Evolutionary conservation across 192 early-diverging fungal genomes (phyloP), one percentile per base, ranked within the genome.

Genomic region (Entophlyctis luteolus): DNA sequence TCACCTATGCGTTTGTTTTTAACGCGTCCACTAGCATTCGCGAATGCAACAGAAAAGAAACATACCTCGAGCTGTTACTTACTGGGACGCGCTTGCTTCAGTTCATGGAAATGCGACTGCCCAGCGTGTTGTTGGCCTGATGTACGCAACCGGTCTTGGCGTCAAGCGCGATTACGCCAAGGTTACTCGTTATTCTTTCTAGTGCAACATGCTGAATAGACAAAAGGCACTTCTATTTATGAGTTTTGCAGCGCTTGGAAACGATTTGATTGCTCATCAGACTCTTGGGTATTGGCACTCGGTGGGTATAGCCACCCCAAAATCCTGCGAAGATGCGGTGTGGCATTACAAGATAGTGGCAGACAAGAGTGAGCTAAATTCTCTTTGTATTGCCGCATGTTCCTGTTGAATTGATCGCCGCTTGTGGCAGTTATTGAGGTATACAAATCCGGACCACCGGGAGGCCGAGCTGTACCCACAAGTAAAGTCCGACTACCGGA

Each of bases 131-230:
- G 73, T 96, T 3, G 96, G 95, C 14, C 84, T 94, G 50, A 86
- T 94, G 74, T 90, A 96, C 74, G 88, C 95, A 12, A 94, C 95
- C 0, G 95, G 93, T 0, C 59, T 97, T 50, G 93, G 94, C 10
- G 84, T 86, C 5, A 59, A 79, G 52, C 46, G 89, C 10, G 82
- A 91, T 70, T 88, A 92, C 68, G 83, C 87, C 22, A 86, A 86
- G 59, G 88, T 88, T 32, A 45, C 70, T 37, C 1, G 1, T 16
- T 38, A 14, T 67, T 16, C 35, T 42, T 34, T 20, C 8, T 14
- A 52, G 14, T 38, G 20, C 42, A 18, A n/a, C 1, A n/a, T 38
- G 4, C 20, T 29, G 20, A 12, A 22, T 12, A 57, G 22, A 23
- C 73, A 22, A 28, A 12, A 79, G 75, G 86, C 88, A 22, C 72